phyloP scores from a whole-genome alignment of 176 grass and related monocot genomes.

The Eremochloa ophiuroides region DNA sequence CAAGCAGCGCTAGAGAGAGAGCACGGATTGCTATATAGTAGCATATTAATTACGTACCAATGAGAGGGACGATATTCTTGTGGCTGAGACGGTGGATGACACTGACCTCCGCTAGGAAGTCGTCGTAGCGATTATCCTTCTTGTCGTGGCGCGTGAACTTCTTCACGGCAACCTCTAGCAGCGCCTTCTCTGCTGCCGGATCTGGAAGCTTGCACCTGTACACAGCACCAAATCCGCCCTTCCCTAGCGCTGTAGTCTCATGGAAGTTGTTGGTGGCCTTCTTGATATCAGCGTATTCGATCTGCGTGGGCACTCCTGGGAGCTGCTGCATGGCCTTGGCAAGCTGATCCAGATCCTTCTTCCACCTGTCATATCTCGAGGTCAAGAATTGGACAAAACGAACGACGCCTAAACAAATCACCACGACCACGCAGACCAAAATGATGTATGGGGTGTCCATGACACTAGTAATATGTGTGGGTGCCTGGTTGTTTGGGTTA shows the following conservation, averaged over 20 bases:
- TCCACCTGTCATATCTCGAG: neutral
- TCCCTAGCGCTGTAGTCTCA: too few relatives aligned
- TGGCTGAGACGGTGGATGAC: conserved; percentile 5
- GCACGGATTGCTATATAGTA: too few relatives aligned
- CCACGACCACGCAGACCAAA: too few relatives aligned
- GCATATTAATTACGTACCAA: too few relatives aligned
- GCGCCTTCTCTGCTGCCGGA: neutral
- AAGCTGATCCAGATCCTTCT: neutral
- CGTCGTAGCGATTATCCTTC: neutral
- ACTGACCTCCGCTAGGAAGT: neutral
- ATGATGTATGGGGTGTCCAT: too few relatives aligned
- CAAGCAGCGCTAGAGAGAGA: too few relatives aligned
- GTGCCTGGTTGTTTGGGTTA: too few relatives aligned
- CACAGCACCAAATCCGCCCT: too few relatives aligned
- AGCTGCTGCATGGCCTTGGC: neutral
- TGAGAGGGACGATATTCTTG: conserved; percentile 1
- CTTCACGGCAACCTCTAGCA: neutral
- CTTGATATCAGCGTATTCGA: neutral
- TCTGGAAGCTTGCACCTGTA: too few relatives aligned
- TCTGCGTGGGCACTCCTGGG: neutral
- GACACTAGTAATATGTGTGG: too few relatives aligned
- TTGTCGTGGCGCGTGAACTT: neutral
- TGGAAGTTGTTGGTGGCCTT: too few relatives aligned
- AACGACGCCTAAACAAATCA: too few relatives aligned
- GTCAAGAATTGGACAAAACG: neutral